Evolutionary conservation across 352 stramenopile genomes (phyloP), one percentile per base, ranked within the genome.

Genomic region (Pythium folliculosum): DNA sequence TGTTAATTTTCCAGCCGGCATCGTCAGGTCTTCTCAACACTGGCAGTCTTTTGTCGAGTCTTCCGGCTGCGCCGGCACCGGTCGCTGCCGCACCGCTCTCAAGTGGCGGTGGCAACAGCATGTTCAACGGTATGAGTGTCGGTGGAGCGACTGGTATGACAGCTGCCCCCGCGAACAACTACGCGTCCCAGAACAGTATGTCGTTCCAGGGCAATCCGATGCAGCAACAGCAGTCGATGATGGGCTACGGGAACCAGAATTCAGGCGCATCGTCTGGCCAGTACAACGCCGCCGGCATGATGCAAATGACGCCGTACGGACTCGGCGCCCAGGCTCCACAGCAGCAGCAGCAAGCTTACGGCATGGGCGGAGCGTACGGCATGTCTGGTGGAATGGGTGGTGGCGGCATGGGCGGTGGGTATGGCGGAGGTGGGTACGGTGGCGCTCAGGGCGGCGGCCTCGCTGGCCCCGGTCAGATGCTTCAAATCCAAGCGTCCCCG

Each of bases 291-390:
- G 70, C 77, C 19, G 73, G 63, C 35, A 84, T 87, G 80, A 87
- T 87, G 77, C 85, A 93, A 67, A 87, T 93, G 80, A 89, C 80
- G 32, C 84, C 84, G 64, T 93, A 91, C 67, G 85, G 85, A 27
- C 75, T 91, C 52, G 71, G 51, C 6, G 32, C 58, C 7, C 71
- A 67, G 54, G 48, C 55, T 59, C 55, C 60, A 25, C 67, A 86
- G 38, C 72, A 77, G 60, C 72, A 77, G 60, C 74, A 83, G 38
- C 74, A 83, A 77, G 63, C 66, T 13, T 81, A 82, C 37, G 67
- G 61, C 48, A 74, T 89, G 70, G 78, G 70, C 48, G 65, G 70
- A 2, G 71, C 72, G 57, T 80, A 77, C 60, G 65, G 49, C 22
- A 67, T 66, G 38, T 60, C 51, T 27, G 54, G 45, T 17, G 72